Evolutionary conservation across 1,139 yeast species (phyloP), one percentile per base, ranked within the genome.

Genomic region (Taiozyma sp.): DNA sequence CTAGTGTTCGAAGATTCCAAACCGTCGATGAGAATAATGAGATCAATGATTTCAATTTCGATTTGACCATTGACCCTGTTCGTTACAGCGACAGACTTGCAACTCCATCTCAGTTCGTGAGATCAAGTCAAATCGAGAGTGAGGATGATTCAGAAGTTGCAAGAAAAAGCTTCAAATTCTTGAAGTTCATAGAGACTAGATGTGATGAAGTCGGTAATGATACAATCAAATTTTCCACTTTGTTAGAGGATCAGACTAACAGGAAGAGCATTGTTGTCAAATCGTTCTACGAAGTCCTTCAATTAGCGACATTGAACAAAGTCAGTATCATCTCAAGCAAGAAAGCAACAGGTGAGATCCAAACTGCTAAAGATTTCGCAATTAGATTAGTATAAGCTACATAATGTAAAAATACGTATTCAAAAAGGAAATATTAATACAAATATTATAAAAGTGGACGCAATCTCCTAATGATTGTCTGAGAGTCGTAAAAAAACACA

Each of bases 211-310:
- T 57, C 14, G 45, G 51, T 2, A 27, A 40, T 1, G 29, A 50
- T 13, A 22, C 43, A 13, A 38, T 62, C 39, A 50, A 51, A 4
- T 61, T 61, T 50, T 48, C 48, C 13, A 46, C 54, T 10, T 47
- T 61, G 12, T 30, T 51, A 45, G 44, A 47, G 14, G 58, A 54
- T 27, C 51, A 51, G 22, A 52, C 57, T 12, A 52, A 54, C n/a
- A 58, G 46, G n/a, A 63, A 65, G 51, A 58, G 63, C 16, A 60
- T 71, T 30, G 75, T 75, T 16, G 75, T 72, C 14, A 70, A 66
- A 48, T 69, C 79, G 3, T 74, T 77, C 55, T 61, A 72, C 14
- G 70, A 73, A 47, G 52, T 76, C 1, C 63, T 77, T 44, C 71
- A 74, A 45, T 63, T 76, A 47, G 69, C 76, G 0, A 67, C 73